A percentile compares a stretch with the other conserved stretches of the same genome.
Conservation (phyloP, 108 stramenopile species). For the Pseudonitzschia delicatissima region DNA sequence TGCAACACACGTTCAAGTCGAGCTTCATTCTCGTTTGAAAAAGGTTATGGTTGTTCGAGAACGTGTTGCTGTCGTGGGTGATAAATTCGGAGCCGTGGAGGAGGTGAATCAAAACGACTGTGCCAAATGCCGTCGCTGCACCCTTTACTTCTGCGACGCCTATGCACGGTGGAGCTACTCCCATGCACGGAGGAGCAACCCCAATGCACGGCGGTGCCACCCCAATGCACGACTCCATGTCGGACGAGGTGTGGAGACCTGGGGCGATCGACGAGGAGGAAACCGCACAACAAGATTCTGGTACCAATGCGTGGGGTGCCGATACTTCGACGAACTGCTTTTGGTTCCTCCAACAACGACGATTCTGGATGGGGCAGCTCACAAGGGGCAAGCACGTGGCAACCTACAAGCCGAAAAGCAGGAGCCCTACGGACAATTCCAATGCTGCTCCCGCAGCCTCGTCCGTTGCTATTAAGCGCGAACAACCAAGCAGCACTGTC, state of each 20-base stretch:
- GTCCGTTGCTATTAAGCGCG: conserved; percentile 33
- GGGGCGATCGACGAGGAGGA: conserved; percentile 51
- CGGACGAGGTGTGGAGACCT: conserved; percentile 87
- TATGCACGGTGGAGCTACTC: conserved; percentile 84
- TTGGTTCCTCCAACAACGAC: conserved; percentile 39
- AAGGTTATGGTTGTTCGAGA: conserved; percentile 90
- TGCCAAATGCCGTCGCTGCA: conserved; percentile 29
- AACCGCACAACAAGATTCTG: conserved; percentile 16
- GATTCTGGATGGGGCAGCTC: conserved; percentile 59
- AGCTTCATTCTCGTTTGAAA: conserved; percentile 85
- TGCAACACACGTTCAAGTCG: conserved; percentile 87
- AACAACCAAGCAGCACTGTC: conserved; percentile 26
- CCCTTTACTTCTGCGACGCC: conserved; percentile 71
- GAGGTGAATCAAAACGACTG: conserved; percentile 38
- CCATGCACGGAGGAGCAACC: conserved; percentile 87
- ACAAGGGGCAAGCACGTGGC: conserved; percentile 48
- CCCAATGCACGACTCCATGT: conserved; percentile 65
- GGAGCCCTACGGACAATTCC: conserved; percentile 18
- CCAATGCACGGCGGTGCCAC: conserved; percentile 89
- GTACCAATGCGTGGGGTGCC: conserved; percentile 45
- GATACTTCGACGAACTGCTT: conserved; percentile 23
- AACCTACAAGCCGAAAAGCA: conserved; percentile 43
- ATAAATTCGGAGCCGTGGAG: conserved; percentile 88
- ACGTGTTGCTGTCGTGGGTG: conserved; percentile 80
- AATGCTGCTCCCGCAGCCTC: conserved; percentile 5